These are phyloP conservation scores for Brassica incana DNA, from an alignment of 345 rosid species.

Conservation along the genomic window DNA sequence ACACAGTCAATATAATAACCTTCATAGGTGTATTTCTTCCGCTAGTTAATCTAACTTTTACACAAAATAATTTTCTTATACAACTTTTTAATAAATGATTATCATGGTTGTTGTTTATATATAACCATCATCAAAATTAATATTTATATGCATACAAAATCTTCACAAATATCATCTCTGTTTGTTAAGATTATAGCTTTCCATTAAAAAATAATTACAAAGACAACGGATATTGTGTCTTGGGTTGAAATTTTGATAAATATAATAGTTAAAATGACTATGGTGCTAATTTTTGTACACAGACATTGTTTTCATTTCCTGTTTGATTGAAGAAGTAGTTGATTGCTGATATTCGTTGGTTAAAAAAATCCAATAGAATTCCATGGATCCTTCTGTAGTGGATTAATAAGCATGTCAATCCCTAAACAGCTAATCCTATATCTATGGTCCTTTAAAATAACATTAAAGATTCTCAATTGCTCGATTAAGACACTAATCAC, in stretches of 20 bases:
- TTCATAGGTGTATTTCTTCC: neutral
- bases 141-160: neutral
- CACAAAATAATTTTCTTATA: neutral
- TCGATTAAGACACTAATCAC: conserved; percentile 39
- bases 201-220: neutral
- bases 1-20: neutral
- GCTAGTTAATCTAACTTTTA: neutral
- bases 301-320: neutral
- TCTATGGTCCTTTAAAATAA: conserved; percentile 29
- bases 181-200: neutral
- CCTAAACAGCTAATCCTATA: conserved; percentile 46
- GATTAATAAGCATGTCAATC: conserved; percentile 42
- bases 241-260: neutral
- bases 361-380: conserved; percentile 30
- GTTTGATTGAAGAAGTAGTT: neutral
- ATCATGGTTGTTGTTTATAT: neutral
- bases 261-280: neutral
- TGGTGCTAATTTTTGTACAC: neutral
- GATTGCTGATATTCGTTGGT: conserved; percentile 12
- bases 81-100: neutral
- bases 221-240: neutral
- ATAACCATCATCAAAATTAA: neutral
- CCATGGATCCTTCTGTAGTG: conserved; percentile 14
- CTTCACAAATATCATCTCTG: neutral
- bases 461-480: conserved; percentile 47